Evolutionary conservation across 176 grass and related monocot genomes (phyloP).

Genomic region (Chloris gayana): DNA sequence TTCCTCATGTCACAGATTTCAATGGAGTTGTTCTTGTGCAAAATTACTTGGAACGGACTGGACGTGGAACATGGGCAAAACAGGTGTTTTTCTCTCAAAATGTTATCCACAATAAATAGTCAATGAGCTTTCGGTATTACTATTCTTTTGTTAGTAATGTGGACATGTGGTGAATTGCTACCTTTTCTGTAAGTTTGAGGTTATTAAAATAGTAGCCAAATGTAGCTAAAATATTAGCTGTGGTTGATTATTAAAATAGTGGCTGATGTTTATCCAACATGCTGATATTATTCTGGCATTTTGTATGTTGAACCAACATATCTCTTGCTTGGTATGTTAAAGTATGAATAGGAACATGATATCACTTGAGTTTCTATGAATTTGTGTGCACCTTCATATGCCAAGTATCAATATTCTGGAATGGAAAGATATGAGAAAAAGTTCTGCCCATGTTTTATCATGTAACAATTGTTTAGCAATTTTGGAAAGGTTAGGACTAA

Average conservation of each 20-base stretch:
- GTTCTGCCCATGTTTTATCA: conserved; percentile 9
- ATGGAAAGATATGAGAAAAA: conserved; percentile 11
- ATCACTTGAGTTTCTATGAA: too few relatives aligned
- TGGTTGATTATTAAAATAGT: too few relatives aligned
- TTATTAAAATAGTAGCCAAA: background rate
- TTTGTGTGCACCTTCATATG: background rate
- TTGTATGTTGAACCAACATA: background rate
- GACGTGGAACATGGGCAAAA: conserved; percentile 81
- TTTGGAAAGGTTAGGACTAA: background rate
- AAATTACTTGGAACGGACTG: conserved; percentile 98
- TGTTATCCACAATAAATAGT: background rate
- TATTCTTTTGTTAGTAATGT: conserved; percentile 14
- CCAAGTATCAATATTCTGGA: background rate
- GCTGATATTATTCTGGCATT: background rate
- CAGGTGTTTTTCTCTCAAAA: conserved; percentile 58
- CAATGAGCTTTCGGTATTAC: conserved; percentile 14
- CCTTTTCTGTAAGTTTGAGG: background rate
- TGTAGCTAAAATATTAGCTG: background rate
- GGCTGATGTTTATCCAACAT: conserved; percentile 1
- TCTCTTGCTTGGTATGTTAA: background rate
- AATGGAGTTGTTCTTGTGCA: conserved; percentile 96
- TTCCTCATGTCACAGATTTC: conserved; percentile 68
- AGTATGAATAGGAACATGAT: background rate
- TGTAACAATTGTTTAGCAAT: background rate
- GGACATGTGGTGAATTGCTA: conserved; percentile 9